Conservation (phyloP, 495 filamentous ascomycete species). For the Penicillium desertorum region DNA sequence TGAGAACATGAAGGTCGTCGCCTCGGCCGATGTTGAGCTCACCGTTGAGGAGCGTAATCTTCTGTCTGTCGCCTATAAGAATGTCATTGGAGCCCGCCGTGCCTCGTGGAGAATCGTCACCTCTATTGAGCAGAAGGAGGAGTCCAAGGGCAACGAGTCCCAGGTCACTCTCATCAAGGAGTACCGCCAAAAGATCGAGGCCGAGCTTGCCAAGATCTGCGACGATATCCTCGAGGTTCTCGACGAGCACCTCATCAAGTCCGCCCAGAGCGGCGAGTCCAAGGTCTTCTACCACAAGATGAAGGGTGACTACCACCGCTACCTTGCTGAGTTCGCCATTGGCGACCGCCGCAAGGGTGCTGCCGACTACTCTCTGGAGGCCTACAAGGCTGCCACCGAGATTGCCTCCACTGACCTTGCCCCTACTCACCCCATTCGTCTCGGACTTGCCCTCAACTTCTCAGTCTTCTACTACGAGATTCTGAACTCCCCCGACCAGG, state of each 20-base stretch:
- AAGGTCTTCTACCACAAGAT: slow-evolving; percentile 99
- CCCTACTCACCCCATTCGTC: slow-evolving; percentile 97
- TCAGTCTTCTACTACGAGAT: slow-evolving; percentile 99
- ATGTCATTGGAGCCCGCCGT: slow-evolving; percentile 98
- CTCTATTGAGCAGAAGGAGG: slow-evolving; percentile 99
- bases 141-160: slow-evolving; percentile 96
- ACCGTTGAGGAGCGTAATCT: slow-evolving; percentile 99
- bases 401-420: slow-evolving; percentile 97
- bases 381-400: slow-evolving; percentile 97
- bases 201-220: slow-evolving; percentile 98
- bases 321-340: slow-evolving; percentile 96
- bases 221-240: slow-evolving; percentile 97
- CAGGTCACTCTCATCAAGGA: slow-evolving; percentile 97
- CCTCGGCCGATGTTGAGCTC: slow-evolving; percentile 91
- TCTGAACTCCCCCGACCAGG: slow-evolving; percentile 96
- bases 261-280: slow-evolving; percentile 93
- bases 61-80: slow-evolving; percentile 99
- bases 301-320: slow-evolving; percentile 99
- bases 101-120: slow-evolving; percentile 99
- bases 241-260: slow-evolving; percentile 93
- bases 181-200: slow-evolving; percentile 99
- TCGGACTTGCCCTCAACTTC: slow-evolving; percentile 98
- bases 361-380: slow-evolving; percentile 94
- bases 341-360: slow-evolving; percentile 98
- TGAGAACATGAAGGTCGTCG: slow-evolving; percentile 99